Evolutionary conservation across 1,284 basidiomycete species (phyloP), one percentile per base, ranked within the genome.

Genomic region (Ganoderma meredithae): DNA sequence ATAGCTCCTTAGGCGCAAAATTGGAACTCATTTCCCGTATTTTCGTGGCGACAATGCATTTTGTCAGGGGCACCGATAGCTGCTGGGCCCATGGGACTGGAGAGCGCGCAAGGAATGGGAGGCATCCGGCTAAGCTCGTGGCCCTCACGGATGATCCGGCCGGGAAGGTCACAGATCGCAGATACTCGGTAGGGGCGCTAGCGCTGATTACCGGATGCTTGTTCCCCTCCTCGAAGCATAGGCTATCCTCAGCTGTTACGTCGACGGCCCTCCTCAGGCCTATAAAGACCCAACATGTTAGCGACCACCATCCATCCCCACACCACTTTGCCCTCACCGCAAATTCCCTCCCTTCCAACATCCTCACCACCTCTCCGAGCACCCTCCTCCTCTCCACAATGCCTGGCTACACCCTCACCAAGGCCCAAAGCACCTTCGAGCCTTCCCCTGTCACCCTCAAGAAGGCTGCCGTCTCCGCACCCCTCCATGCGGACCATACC

Each of bases 141-240:
- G 63, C 65, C 62, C 62, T 62, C 65, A 63, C 68, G 66, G 69
- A 71, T 71, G 71, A 71, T 72, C 71, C 71, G 71, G 71, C 71
- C 71, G 71, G 69, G 47, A 0, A 44, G 56, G 63, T 64, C 61
- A 39, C 53, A 69, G 68, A 69, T 71, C 62, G 36, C 53, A 65
- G 68, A 69, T 71, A 63, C 9, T 65, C 65, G 69, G 69, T 67
- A 55, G 52, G 44, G 8, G 63, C 63, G 43, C 31, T 36, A 36
- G 36, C 43, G 44, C 62, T 65, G 67, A 40, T 41, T 62, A 60
- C 66, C 68, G 66, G 69, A 39, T 27, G 71, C 67, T 64, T 66
- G 68, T 72, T 67, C 60, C 62, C 70, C 56, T 40, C 36, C 39
- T 40, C 36, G 36, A 39, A 49, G 19, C 25, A 55, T n/a, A 61